Evolutionary conservation across 164 flowering plant species (phyloP).

Genomic region (Hamamelis virginiana): DNA sequence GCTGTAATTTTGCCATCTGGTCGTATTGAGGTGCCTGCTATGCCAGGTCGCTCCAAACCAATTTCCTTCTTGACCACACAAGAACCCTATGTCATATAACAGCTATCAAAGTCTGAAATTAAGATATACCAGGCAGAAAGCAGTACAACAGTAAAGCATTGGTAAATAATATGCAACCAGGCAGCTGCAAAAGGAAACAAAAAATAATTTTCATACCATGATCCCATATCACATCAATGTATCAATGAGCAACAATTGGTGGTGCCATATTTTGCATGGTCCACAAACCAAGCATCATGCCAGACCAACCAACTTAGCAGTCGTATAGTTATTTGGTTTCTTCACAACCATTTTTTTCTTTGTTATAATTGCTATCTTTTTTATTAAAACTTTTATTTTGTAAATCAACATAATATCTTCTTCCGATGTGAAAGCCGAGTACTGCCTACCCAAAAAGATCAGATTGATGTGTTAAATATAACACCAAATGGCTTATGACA

Average conservation of each 20-base stretch:
- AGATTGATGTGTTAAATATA: no score
- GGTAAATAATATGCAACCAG: neutral
- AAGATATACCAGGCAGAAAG: no score
- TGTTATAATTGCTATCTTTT: neutral
- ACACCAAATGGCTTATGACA: neutral
- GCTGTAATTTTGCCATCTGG: constrained; percentile 80
- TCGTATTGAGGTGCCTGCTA: constrained; percentile 63
- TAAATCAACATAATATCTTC: neutral
- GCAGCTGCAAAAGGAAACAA: neutral
- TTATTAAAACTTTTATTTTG: neutral
- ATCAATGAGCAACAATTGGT: neutral
- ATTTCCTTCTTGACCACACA: constrained; percentile 74
- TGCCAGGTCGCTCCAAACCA: constrained; percentile 71
- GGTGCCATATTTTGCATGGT: neutral
- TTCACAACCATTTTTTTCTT: neutral
- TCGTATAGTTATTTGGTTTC: neutral
- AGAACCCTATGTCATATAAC: constrained; percentile 42
- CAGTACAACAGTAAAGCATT: neutral
- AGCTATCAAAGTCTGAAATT: neutral
- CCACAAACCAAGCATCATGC: neutral
- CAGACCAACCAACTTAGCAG: no score
- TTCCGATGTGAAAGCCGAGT: neutral
- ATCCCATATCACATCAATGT: neutral
- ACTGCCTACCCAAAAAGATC: neutral
- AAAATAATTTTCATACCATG: neutral